A percentile compares a stretch with the other conserved stretches of the same genome.
Evolutionary conservation across 768 basidiomycete genomes (phyloP).

Genomic region (Agaricus bisporus): DNA sequence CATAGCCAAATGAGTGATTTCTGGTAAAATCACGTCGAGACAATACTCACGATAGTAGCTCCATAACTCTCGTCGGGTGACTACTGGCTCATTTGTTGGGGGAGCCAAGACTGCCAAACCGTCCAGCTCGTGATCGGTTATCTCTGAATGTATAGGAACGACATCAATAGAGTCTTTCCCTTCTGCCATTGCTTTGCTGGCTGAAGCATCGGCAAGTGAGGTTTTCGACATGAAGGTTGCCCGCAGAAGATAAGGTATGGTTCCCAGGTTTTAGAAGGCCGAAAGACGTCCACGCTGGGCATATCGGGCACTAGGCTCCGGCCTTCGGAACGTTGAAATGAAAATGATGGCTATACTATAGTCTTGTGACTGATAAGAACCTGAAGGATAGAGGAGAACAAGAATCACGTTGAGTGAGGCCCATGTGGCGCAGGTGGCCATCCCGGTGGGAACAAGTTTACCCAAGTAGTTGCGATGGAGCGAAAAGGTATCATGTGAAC

Average conservation of each 20-base stretch:
- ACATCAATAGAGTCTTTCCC: conserved; percentile 6
- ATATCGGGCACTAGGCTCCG: not conserved
- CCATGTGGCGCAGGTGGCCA: too few species aligned
- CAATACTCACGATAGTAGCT: conserved; percentile 61
- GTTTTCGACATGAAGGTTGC: conserved; percentile 1
- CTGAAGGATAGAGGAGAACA: not conserved
- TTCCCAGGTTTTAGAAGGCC: conserved; percentile 2
- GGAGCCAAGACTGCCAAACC: not conserved
- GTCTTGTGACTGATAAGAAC: conserved; percentile 9
- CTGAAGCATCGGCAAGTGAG: not conserved
- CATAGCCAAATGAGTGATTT: not conserved
- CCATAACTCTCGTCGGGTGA: conserved; percentile 73
- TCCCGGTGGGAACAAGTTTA: too few species aligned
- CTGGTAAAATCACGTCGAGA: not conserved
- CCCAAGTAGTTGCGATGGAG: too few species aligned
- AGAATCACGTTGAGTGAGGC: not conserved
- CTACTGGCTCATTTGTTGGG: conserved; percentile 55
- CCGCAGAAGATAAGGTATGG: not conserved
- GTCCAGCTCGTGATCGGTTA: not conserved
- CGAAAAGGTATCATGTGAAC: too few species aligned
- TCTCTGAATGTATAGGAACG: not conserved
- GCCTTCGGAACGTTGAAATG: not conserved
- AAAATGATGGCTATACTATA: not conserved
- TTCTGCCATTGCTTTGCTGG: not conserved
- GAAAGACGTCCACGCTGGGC: not conserved